These are phyloP conservation scores for Magnusiomyces ingens DNA, from an alignment of 1,139 yeast species.

Conservation along the genomic window DNA sequence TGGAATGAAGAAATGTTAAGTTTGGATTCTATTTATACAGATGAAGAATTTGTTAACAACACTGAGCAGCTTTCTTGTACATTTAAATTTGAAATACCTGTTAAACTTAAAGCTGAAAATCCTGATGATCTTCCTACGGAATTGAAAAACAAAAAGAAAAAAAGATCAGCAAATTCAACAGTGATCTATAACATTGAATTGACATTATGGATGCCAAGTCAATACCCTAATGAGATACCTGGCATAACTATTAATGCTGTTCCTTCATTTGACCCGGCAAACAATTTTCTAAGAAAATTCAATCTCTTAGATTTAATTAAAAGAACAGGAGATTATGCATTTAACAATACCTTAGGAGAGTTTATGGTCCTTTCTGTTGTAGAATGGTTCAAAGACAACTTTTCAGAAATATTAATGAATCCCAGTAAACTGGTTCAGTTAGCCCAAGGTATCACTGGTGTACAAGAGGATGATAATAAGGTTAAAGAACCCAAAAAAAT, in stretches of 20 bases:
- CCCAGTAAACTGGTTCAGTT: conserved; percentile 64
- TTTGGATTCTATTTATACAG: conserved; percentile 48
- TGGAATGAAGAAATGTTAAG: conserved; percentile 83
- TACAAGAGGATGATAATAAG: conserved; percentile 18
- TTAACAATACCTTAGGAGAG: conserved; percentile 52
- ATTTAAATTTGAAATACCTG: conserved; percentile 2
- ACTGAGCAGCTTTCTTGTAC: conserved; percentile 5
- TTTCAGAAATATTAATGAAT: conserved; percentile 49
- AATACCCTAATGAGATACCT: conserved; percentile 31
- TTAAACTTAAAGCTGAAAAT: background rate
- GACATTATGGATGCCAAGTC: conserved; percentile 20
- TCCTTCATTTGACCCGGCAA: no score
- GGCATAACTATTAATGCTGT: conserved; percentile 26
- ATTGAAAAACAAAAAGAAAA: no score
- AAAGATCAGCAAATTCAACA: background rate
- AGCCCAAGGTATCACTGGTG: conserved; percentile 33
- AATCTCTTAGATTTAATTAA: conserved; percentile 59
- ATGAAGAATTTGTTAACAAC: conserved; percentile 10
- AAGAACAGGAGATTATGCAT: conserved; percentile 35
- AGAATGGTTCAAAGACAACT: conserved; percentile 70
- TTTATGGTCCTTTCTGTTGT: conserved; percentile 57
- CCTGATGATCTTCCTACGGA: no score
- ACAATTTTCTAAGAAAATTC: conserved; percentile 32
- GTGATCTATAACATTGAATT: conserved; percentile 7
- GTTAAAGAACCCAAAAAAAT: background rate